Conservation (phyloP, 768 basidiomycete genomes). For the Agaricus blazei region DNA sequence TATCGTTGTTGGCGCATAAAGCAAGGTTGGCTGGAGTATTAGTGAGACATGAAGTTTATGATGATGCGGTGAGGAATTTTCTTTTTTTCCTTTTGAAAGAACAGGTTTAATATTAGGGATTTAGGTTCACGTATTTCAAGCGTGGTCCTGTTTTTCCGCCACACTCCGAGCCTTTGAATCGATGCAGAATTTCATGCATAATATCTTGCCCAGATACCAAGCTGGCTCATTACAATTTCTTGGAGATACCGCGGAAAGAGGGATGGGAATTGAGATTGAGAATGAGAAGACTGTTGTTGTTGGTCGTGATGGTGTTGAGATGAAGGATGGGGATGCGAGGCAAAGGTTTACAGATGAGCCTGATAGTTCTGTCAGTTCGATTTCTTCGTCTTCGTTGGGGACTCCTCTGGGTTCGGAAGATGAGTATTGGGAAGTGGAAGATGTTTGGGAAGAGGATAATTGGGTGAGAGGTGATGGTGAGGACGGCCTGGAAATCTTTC, state of each 20-base stretch:
- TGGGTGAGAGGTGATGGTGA: slow-evolving; percentile 10
- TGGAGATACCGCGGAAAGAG: slow-evolving; percentile 48
- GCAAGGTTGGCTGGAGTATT: slow-evolving; percentile 82
- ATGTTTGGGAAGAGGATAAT: slow-evolving; percentile 8
- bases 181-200: slow-evolving; percentile 64
- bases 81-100: neutral
- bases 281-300: slow-evolving; percentile 64
- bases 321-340: slow-evolving; percentile 10
- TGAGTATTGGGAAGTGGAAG: slow-evolving; percentile 15
- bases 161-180: slow-evolving; percentile 64
- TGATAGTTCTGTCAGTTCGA: neutral
- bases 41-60: slow-evolving; percentile 83
- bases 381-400: neutral
- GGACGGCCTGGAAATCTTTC: slow-evolving; percentile 13
- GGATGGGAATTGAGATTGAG: slow-evolving; percentile 66
- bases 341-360: slow-evolving; percentile 6
- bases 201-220: slow-evolving; percentile 51
- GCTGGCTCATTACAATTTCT: slow-evolving; percentile 46
- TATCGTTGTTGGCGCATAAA: slow-evolving; percentile 88
- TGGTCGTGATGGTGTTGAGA: slow-evolving; percentile 66
- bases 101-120: neutral
- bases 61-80: slow-evolving; percentile 69
- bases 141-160: slow-evolving; percentile 72
- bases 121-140: slow-evolving; percentile 89
- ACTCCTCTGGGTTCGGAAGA: slow-evolving; percentile 9